Evolutionary conservation across 176 grass and related monocot species (phyloP).

Genomic region (Oryza officinalis): DNA sequence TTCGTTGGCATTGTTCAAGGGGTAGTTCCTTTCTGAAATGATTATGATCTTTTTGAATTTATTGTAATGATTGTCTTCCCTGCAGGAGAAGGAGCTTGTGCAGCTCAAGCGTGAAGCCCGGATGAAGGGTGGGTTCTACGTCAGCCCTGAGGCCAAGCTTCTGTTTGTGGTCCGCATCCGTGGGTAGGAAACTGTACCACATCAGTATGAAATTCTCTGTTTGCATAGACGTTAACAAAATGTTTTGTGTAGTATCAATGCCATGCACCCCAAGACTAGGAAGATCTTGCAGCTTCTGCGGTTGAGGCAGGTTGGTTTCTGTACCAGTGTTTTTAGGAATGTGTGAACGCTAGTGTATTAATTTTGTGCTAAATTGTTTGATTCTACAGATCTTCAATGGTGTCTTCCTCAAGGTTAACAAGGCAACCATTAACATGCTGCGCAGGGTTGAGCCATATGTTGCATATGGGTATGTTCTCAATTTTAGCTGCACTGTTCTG

Average conservation of each 20-base stretch:
- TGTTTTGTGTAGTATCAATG: constrained; percentile 71
- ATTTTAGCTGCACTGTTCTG: not conserved
- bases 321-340: not conserved
- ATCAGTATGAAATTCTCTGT: not conserved
- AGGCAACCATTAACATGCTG: constrained; percentile 86
- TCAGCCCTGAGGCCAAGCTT: constrained; percentile 81
- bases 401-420: constrained; percentile 94
- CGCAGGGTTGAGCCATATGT: constrained; percentile 94
- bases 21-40: not conserved
- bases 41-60: not conserved
- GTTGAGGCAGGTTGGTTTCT: constrained; percentile 56
- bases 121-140: constrained; percentile 96
- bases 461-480: constrained; percentile 73
- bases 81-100: constrained; percentile 87
- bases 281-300: constrained; percentile 89
- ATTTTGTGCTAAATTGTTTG: not conserved
- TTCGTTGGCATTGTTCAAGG: not conserved
- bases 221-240: not conserved
- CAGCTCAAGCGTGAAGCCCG: constrained; percentile 85
- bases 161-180: constrained; percentile 85
- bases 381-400: constrained; percentile 79
- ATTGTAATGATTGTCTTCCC: not conserved
- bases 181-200: constrained; percentile 42
- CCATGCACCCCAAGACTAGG: constrained; percentile 91
- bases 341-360: not conserved